Percentiles rank a stretch among this genome's conserved stretches.
Evolutionary conservation across 2,329 filamentous ascomycete genomes (phyloP).

Genomic region (Calonectria pauciramosa): DNA sequence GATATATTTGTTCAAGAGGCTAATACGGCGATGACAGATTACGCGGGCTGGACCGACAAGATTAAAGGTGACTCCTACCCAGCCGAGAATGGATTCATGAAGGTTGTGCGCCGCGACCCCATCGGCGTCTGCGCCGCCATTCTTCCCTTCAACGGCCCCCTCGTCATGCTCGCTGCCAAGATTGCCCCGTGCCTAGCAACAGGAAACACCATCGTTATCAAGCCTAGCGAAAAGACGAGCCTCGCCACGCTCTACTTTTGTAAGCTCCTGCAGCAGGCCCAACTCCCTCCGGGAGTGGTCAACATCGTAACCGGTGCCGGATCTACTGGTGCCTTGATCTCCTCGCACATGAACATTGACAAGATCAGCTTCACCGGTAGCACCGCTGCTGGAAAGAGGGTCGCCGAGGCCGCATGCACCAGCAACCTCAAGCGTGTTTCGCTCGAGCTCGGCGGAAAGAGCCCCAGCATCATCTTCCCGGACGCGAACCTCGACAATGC

Average conservation of each 20-base stretch:
- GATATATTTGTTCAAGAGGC: background rate
- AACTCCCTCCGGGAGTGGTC: background rate
- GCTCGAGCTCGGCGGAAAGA: background rate
- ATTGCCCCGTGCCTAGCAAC: background rate
- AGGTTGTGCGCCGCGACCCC: background rate
- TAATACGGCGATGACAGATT: background rate
- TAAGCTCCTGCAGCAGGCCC: background rate
- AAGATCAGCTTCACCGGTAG: background rate
- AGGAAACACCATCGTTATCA: background rate
- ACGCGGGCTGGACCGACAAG: background rate
- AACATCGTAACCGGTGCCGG: background rate
- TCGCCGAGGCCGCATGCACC: background rate
- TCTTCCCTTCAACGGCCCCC: background rate
- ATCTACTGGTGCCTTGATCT: background rate
- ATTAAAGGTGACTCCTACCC: background rate
- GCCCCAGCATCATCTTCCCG: background rate
- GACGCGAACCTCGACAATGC: background rate
- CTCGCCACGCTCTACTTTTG: background rate
- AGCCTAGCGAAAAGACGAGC: background rate
- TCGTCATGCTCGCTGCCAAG: background rate
- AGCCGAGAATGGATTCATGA: background rate
- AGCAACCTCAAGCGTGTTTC: background rate
- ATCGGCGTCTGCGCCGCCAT: background rate
- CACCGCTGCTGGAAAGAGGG: background rate
- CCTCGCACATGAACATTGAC: background rate